Base-by-base conservation (phyloP, 2,329 filamentous ascomycete genomes). In the Apiospora hydei region DNA sequence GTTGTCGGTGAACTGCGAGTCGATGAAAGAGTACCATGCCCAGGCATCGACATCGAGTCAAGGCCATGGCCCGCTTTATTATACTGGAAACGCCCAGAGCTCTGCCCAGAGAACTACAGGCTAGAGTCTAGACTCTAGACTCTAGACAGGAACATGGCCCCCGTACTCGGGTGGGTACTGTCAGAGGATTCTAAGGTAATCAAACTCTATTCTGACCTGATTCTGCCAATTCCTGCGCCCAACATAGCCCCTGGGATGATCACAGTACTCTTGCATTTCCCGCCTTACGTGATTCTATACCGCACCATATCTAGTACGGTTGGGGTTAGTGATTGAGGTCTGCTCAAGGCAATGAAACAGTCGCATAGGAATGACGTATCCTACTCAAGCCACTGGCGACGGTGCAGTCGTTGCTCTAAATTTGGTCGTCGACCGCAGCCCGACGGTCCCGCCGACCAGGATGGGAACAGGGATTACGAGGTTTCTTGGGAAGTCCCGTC, bases 121-220 rank as follows among this genome's bases (percentile, higher is more conserved):
- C 53, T 61, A 21, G 26, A 61, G 53, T 61, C 53, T 61, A 61
- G 26, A 61, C 53, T 61, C 24, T 34, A 26, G 44, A 46, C 11
- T n/a, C 7, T 34, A 16, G 57, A 41, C 57, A 64, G 34, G 34
- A 64, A 41, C 34, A 24, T 3, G 16, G 10, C 4, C 57, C 34
- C 57, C 57, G 10, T 64, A n/a, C 0, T 13, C 57, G 16, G 11
- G 57, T 64, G 57, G 57, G 34, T 13, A 41, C 57, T 64, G 57
- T 64, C n/a, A 64, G 57, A 64, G n/a, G 57, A 64, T 38, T 64
- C 57, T 64, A 41, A n/a, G 57, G 18, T 64, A 64, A 64, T 64
- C 57, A 64, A 64, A 64, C 57, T 64, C 18, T 64, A 64, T 64
- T 64, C 57, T 64, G 57, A 64, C 57, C 34, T 41, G 57, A 41